Base-by-base conservation (phyloP, 2,329 filamentous ascomycete genomes). In the Lachnellula arida region DNA sequence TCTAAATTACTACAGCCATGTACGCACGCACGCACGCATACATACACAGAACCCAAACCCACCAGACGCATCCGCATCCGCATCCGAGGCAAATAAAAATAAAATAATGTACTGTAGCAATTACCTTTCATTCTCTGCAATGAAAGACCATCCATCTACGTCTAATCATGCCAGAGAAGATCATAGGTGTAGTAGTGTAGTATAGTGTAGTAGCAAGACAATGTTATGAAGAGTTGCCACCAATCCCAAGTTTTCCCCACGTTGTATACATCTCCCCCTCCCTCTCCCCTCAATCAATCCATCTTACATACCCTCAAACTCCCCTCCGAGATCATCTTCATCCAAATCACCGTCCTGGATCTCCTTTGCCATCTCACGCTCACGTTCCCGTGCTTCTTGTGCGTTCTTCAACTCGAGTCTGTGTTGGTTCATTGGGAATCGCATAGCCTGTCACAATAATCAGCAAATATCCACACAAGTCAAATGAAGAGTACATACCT, bases 361-460 rank as follows among this genome's bases (percentile, higher is more conserved):
- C 79, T 99, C 94, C 81, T 97, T 97, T 61, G 92, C 94, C 80
- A 99, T 85, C 75, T 99, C 94, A 17, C 94, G 84, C 78, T 99
- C 94, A 19, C 94, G 83, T 73, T 99, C 94, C 50, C 94, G 84
- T n/a, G 94, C 94, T 75, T 99, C 95, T 74, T 97, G 93, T 0
- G 94, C 94, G 68, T 96, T 97, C 82, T 97, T 97, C 54, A 99
- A 81, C 75, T 99, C 94, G 54, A 97, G 80, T 17, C 94, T 85
- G 75, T 99, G 94, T 74, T 97, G 94, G 78, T 99, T 97, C 93
- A 97, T 97, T 2, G 94, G 94, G 76, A 97, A 99, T 54, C 94
- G 86, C 94, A 99, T 99, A 25, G 94, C 93, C 89, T 93, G 47
- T 12, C 6, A 39, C 22, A 46, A 60, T 50, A 59, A 49, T 62